A percentile compares a stretch with the other conserved stretches of the same genome.
phyloP scores from a whole-genome alignment of 768 basidiomycete genomes.

The Rhizopogon salebrosus region DNA sequence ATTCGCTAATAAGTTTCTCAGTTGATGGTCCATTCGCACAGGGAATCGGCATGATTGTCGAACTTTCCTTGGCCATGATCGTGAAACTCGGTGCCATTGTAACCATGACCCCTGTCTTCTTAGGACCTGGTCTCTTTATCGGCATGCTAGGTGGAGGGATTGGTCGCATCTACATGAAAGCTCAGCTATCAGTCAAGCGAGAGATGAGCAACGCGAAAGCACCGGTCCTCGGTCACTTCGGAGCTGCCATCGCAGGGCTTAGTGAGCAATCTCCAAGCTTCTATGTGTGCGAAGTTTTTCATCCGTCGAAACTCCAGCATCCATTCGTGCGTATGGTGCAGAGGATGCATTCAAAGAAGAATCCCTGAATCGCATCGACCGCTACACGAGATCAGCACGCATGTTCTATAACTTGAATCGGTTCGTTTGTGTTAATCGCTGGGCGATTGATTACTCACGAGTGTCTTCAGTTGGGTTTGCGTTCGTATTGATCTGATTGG shows the following conservation, averaged over 20 bases:
- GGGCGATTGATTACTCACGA: not conserved
- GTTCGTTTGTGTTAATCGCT: not conserved
- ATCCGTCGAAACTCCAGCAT: conserved; percentile 24
- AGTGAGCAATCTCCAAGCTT: conserved; percentile 5
- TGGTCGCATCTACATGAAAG: conserved; percentile 38
- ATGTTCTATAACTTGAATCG: no score
- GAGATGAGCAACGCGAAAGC: conserved; percentile 21
- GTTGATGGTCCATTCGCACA: conserved; percentile 8
- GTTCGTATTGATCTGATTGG: conserved; percentile 38
- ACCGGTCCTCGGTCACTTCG: conserved; percentile 11
- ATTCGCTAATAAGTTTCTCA: not conserved
- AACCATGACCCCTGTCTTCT: conserved; percentile 19
- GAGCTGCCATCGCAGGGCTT: conserved; percentile 10
- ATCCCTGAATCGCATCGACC: no score
- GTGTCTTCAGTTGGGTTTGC: conserved; percentile 23
- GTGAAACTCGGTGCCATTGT: not conserved
- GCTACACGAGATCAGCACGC: no score
- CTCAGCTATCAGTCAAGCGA: conserved; percentile 32
- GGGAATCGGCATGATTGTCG: not conserved
- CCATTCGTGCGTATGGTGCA: conserved; percentile 36
- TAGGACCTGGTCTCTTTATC: conserved; percentile 18
- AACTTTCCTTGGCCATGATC: conserved; percentile 5
- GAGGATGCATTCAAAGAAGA: no score
- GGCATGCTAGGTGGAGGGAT: conserved; percentile 26
- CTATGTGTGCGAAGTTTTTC: not conserved